phyloP scores from a whole-genome alignment of 768 basidiomycete genomes.

The Amanita jacksonii region DNA sequence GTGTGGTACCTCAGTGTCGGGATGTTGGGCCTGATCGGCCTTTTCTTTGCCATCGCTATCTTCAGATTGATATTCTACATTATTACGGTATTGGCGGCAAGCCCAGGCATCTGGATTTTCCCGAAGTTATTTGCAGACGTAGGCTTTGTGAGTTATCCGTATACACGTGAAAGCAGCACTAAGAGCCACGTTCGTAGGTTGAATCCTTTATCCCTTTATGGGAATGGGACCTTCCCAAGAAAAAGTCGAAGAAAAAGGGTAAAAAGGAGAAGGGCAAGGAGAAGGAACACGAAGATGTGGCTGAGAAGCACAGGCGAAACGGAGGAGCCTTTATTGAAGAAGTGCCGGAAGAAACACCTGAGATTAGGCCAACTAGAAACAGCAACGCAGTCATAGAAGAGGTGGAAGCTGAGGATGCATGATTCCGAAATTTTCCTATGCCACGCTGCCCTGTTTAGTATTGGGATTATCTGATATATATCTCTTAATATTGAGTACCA shows the following conservation, averaged over 20 bases:
- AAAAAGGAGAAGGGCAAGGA: constrained; percentile 31
- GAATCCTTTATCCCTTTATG: constrained; percentile 96
- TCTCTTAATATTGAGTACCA: constrained; percentile 2
- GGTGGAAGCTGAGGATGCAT: constrained; percentile 26
- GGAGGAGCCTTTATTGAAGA: constrained; percentile 37
- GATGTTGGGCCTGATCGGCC: constrained; percentile 78
- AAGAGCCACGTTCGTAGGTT: too few relatives aligned
- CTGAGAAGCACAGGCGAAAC: constrained; percentile 33
- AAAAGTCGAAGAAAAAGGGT: constrained; percentile 47
- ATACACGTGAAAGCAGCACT: not conserved
- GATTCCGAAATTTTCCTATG: not conserved
- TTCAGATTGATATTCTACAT: constrained; percentile 90
- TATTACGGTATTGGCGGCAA: constrained; percentile 76
- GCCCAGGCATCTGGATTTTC: constrained; percentile 98
- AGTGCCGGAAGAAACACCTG: constrained; percentile 33
- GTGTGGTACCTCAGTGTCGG: constrained; percentile 93
- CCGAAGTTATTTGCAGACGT: constrained; percentile 97
- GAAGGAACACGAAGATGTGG: constrained; percentile 29
- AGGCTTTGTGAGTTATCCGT: constrained; percentile 71
- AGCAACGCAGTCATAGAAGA: constrained; percentile 39
- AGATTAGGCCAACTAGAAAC: constrained; percentile 15
- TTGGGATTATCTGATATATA: constrained; percentile 2
- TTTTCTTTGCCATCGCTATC: constrained; percentile 88
- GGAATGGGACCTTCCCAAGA: constrained; percentile 92
- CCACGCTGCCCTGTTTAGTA: constrained; percentile 1